Percentiles rank a stretch among this genome's conserved stretches.
Evolutionary conservation across 345 rosid species (phyloP).

Genomic region (Brassica rapa): DNA sequence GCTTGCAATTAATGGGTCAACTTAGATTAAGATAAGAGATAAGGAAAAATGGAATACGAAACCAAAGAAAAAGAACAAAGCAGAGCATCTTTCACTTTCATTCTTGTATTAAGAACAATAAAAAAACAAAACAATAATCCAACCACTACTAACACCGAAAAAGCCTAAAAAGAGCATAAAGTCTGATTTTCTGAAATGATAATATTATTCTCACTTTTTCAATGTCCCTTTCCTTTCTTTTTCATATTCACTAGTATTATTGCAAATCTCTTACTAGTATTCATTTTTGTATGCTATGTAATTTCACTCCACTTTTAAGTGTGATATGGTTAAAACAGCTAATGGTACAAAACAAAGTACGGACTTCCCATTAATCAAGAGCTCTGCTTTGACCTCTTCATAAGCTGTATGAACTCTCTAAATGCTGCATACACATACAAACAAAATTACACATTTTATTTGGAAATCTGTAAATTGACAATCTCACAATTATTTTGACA

Average conservation of each 20-base stretch:
- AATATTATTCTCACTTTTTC: constrained; percentile 21
- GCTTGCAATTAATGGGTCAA: not conserved
- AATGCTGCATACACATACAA: constrained; percentile 46
- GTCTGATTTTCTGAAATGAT: constrained; percentile 4
- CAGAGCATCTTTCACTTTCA: constrained; percentile 41
- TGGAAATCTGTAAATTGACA: no score
- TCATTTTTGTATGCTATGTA: not conserved
- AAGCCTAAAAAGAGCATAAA: constrained; percentile 30
- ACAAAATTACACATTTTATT: not conserved
- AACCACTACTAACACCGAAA: constrained; percentile 32
- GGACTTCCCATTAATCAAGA: constrained; percentile 14
- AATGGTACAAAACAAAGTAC: not conserved
- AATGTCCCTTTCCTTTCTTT: constrained; percentile 4
- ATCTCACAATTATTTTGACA: not conserved
- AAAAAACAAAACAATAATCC: constrained; percentile 21
- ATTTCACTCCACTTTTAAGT: constrained; percentile 7
- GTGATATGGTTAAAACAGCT: not conserved
- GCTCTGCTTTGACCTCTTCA: constrained; percentile 46
- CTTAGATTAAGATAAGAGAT: constrained; percentile 7
- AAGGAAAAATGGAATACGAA: constrained; percentile 12
- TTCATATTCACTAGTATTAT: not conserved
- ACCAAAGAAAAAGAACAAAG: constrained; percentile 4
- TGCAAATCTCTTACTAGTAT: not conserved
- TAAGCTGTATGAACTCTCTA: constrained; percentile 56
- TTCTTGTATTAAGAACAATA: constrained; percentile 23